phyloP scores from a whole-genome alignment of 345 rosid species.

The Populus ilicifolia region DNA sequence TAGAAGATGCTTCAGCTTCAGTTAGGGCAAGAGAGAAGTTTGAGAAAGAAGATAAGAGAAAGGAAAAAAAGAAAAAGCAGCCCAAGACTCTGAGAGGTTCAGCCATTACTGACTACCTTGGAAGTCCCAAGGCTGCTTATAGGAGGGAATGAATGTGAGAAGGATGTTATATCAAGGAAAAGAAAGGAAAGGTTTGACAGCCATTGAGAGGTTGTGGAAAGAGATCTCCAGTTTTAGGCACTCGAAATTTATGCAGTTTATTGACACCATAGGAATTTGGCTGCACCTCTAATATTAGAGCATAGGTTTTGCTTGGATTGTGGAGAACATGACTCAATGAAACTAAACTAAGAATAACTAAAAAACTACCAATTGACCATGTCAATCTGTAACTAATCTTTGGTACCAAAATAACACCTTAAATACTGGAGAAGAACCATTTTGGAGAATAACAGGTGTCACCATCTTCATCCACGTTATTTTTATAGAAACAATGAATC shows the following conservation, averaged over 20 bases:
- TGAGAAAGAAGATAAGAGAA: slow-evolving; percentile 15
- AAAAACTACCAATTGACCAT: neutral
- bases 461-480: neutral
- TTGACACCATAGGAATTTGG: slow-evolving; percentile 3
- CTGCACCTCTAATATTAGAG: slow-evolving; percentile 2
- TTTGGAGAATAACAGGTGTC: neutral
- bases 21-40: slow-evolving; percentile 42
- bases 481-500: neutral
- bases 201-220: slow-evolving; percentile 17
- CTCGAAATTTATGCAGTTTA: neutral
- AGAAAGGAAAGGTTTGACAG: slow-evolving; percentile 11
- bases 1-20: slow-evolving; percentile 49
- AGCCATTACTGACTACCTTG: slow-evolving; percentile 50
- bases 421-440: neutral
- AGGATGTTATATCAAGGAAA: slow-evolving; percentile 22
- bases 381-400: neutral
- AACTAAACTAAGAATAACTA: neutral
- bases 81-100: slow-evolving; percentile 46
- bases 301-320: neutral
- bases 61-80: slow-evolving; percentile 41
- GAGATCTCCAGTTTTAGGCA: slow-evolving; percentile 5
- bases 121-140: slow-evolving; percentile 77
- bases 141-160: slow-evolving; percentile 18
- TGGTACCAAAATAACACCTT: neutral
- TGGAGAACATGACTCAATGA: neutral